Percentiles rank a stretch among this genome's conserved stretches.
These are phyloP conservation scores for Klebsormidium nitens DNA, from an alignment of 139 green algal genomes.

Conservation along the genomic window DNA sequence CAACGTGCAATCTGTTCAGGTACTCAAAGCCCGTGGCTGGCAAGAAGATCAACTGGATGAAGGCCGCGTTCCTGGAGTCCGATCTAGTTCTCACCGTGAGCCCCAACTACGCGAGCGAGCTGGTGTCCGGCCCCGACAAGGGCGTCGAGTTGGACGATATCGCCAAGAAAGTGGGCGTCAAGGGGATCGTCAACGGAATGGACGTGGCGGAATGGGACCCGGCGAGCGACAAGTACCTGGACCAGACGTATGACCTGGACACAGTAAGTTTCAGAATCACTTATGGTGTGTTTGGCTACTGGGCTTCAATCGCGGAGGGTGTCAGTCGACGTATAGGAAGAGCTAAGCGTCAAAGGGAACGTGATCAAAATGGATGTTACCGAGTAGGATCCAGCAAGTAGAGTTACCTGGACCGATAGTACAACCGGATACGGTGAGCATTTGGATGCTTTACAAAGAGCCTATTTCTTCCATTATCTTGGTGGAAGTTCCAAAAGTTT, in stretches of 20 bases:
- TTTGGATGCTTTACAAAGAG: no score
- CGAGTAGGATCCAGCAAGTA: no score
- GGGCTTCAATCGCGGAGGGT: no score
- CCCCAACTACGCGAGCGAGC: constrained; percentile 94
- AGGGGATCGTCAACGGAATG: constrained; percentile 99
- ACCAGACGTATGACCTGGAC: constrained; percentile 83
- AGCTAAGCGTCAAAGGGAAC: no score
- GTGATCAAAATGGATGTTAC: no score
- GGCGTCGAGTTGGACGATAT: constrained; percentile 84
- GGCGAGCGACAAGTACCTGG: constrained; percentile 87
- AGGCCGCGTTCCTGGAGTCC: constrained; percentile 75
- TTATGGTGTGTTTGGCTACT: no score
- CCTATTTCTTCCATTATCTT: no score
- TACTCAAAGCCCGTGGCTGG: constrained; percentile 52
- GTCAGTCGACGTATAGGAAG: no score
- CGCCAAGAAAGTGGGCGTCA: constrained; percentile 62
- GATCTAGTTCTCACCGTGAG: constrained; percentile 94
- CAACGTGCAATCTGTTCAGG: constrained; percentile 8
- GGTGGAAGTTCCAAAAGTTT: no score
- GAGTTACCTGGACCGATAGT: no score
- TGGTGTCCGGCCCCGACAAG: constrained; percentile 57
- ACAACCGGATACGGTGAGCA: no score
- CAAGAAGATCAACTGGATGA: constrained; percentile 96
- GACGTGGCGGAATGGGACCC: constrained; percentile 93
- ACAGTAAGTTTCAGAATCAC: constrained; percentile 46